Percentiles rank a stretch among this genome's conserved stretches.
These are phyloP conservation scores for Piromyces sp. DNA, from an alignment of 192 early-diverging fungal species.

Conservation along the genomic window DNA sequence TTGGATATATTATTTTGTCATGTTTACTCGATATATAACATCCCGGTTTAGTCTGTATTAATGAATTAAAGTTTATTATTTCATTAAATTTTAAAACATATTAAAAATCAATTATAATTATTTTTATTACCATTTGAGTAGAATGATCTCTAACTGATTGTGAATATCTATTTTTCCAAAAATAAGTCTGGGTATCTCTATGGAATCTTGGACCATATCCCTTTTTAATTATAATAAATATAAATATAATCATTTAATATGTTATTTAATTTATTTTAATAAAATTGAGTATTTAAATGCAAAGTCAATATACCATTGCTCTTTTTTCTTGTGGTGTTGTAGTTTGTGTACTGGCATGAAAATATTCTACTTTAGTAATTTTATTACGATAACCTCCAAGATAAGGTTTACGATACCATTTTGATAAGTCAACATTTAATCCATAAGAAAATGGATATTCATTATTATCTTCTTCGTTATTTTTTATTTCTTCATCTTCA, in stretches of 20 bases:
- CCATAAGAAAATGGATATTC: background rate
- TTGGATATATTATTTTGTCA: slow-evolving; percentile 15
- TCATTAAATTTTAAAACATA: background rate
- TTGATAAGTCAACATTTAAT: background rate
- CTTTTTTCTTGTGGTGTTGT: slow-evolving; percentile 33
- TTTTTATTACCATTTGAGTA: slow-evolving; percentile 31
- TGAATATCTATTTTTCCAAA: slow-evolving; percentile 12
- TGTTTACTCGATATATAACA: slow-evolving; percentile 14
- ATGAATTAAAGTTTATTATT: no score
- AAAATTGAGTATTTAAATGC: no score
- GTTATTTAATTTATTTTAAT: no score
- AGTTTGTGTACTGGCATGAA: slow-evolving; percentile 32
- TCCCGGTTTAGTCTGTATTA: slow-evolving; percentile 21
- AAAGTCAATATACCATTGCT: slow-evolving; percentile 10
- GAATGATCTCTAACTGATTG: slow-evolving; percentile 16
- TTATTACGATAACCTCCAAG: slow-evolving; percentile 26
- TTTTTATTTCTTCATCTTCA: background rate
- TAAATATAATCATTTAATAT: no score
- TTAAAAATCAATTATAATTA: background rate
- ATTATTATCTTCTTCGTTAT: background rate
- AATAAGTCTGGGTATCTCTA: slow-evolving; percentile 36
- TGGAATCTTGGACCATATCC: slow-evolving; percentile 15
- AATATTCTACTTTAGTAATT: slow-evolving; percentile 18
- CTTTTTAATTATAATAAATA: no score
- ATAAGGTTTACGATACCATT: slow-evolving; percentile 19